Evolutionary conservation across 1,139 yeast genomes (phyloP).

Genomic region (Kodamaea anthophila): DNA sequence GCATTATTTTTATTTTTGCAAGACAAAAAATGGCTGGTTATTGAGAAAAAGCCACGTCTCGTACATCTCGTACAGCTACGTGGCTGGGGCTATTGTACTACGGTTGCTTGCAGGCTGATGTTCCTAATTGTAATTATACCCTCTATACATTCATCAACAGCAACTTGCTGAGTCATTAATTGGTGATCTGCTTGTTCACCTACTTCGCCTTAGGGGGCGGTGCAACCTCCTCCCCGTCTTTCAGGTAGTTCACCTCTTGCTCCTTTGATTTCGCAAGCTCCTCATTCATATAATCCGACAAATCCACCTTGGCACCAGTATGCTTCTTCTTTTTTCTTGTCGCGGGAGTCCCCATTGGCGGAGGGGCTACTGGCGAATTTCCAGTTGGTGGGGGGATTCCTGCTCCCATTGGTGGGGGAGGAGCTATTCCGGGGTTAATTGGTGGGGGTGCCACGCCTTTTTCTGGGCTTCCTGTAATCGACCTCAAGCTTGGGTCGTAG

Average conservation of each 20-base stretch:
- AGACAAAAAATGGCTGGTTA: no score
- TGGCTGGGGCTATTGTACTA: no score
- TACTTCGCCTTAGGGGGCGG: constrained; percentile 21
- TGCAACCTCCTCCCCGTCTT: constrained; percentile 22
- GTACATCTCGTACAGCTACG: no score
- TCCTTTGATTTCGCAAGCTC: constrained; percentile 40
- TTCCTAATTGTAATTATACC: no score
- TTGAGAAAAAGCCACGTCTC: no score
- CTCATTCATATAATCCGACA: constrained; percentile 41
- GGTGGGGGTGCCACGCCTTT: constrained; percentile 5
- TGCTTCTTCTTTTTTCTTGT: constrained; percentile 26
- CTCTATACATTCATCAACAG: no score
- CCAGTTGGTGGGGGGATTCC: constrained; percentile 11
- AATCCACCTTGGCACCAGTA: constrained; percentile 20
- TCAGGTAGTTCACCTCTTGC: constrained; percentile 18
- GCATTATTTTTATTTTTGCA: constrained; percentile 5
- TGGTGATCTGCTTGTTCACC: no score
- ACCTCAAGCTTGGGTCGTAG: constrained; percentile 9
- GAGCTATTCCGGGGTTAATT: constrained; percentile 2
- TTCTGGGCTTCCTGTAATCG: constrained; percentile 6
- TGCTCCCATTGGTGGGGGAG: constrained; percentile 6
- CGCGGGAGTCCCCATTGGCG: constrained; percentile 13
- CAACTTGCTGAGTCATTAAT: no score
- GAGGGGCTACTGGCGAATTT: constrained; percentile 12
- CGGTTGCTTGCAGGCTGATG: no score